Percentiles rank a stretch among this genome's conserved stretches.
Evolutionary conservation across 1,139 yeast species (phyloP).

Genomic region (Protomyces pachydermus): DNA sequence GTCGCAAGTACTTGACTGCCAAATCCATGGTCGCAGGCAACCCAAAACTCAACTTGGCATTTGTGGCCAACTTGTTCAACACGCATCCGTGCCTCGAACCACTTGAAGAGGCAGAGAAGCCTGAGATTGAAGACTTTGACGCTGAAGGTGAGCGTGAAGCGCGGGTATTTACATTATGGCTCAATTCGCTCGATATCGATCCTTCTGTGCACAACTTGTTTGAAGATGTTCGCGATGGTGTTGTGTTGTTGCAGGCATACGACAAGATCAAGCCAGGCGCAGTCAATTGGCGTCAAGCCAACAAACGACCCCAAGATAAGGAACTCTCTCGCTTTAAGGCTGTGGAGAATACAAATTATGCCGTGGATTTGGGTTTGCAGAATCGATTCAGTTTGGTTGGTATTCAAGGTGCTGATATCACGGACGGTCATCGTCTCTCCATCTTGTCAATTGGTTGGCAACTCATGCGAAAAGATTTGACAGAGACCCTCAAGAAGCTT

Average conservation of each 20-base stretch:
- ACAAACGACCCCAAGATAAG: slow-evolving; percentile 67
- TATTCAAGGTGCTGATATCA: slow-evolving; percentile 95
- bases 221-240: slow-evolving; percentile 90
- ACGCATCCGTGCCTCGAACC: slow-evolving; percentile 97
- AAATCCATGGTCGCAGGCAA: slow-evolving; percentile 90
- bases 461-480: slow-evolving; percentile 92
- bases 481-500: slow-evolving; percentile 69
- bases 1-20: slow-evolving; percentile 93
- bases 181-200: slow-evolving; percentile 90
- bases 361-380: slow-evolving; percentile 91
- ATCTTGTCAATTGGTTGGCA: slow-evolving; percentile 98
- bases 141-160: slow-evolving; percentile 99
- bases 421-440: slow-evolving; percentile 84
- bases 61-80: slow-evolving; percentile 93
- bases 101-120: slow-evolving; percentile 81
- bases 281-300: slow-evolving; percentile 72
- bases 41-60: slow-evolving; percentile 91
- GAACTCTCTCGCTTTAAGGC: slow-evolving; percentile 89
- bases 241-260: slow-evolving; percentile 80
- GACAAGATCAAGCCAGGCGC: slow-evolving; percentile 94
- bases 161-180: slow-evolving; percentile 94
- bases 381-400: slow-evolving; percentile 91
- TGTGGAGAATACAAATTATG: slow-evolving; percentile 91
- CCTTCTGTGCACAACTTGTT: slow-evolving; percentile 88
- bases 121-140: slow-evolving; percentile 80